Evolutionary conservation across 345 rosid genomes (phyloP), one percentile per base, ranked within the genome.

Genomic region (Leavenworthia alabamica): DNA sequence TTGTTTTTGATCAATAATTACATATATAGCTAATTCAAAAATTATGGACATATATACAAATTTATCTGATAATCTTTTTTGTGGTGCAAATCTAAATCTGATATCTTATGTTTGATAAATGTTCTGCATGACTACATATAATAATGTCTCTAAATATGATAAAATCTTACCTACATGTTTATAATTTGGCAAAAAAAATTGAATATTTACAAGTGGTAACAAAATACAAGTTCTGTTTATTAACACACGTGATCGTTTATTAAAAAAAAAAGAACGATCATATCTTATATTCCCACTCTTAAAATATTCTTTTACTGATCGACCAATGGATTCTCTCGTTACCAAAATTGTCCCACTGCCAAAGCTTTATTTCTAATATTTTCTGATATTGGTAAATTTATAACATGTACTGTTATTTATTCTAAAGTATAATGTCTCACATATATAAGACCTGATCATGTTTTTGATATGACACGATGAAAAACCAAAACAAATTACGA

Each of bases 191-290:
- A 17, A 60, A 41, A 37, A n/a, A n/a, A n/a, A n/a, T n/a, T 37
- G 19, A 52, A 47, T 39, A 26, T 8, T 40, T 62, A 29, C 45
- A 47, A 39, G 4, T 60, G 39, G 59, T 70, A 48, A 39, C 9
- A 51, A 51, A 53, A 13, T 36, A 47, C 31, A 40, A 13, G 45
- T 29, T 55, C 0, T 45, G 37, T 28, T 47, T 37, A 62, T 62
- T 56, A 70, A 52, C 74, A 63, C 69, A 70, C 74, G 74, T 70
- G 69, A 56, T 70, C 43, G 22, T n/a, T n/a, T 62, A 62, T 62
- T 46, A 28, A 36, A 61, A 68, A 45, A 60, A 53, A 60, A 66
- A 26, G 27, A 39, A 45, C 57, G 58, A 70, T 62, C 68, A 70
- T 55, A 55, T 70, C 64, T 55, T 55, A 55, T 70, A 62, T 70